Base-by-base conservation (phyloP, 257 asterid species). In the Voacanga thouarsii region DNA sequence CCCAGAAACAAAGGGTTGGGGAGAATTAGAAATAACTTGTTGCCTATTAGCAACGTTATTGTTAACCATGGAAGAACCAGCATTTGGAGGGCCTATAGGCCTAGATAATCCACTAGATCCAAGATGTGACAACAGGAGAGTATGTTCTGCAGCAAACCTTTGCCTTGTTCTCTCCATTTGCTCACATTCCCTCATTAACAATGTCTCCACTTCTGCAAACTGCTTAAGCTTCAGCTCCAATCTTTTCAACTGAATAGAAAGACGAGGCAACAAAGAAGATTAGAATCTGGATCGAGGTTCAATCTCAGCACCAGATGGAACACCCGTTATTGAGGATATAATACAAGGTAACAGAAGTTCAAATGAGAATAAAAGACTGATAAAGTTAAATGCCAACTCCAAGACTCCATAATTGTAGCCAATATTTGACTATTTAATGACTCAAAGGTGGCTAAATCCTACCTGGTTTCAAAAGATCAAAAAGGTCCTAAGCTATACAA, bases 211-310 rank as follows among this genome's bases (percentile, higher is more conserved):
- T 87, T 96, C 99, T 3, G 99, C 97, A 80, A 96, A 92, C 92
- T 96, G 99, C 96, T 96, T 96, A 83, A 96, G 85, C 91, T 93
- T 96, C 82, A 92, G 90, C 92, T 96, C 99, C 78, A 96, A 83
- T 84, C 99, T 90, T 91, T 92, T 96, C 84, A 96, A 82, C 99
- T 96, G 94, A 65, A 74, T 74, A 43, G 60, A 69, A 12, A 69
- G 63, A 11, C 19, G 10, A 75, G 37, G 75, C 66, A 72, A 56
- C 39, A 80, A 37, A 61, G 26, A 43, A 43, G 30, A 0, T 71
- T 39, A 76, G 39, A 23, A 23, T 33, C 53, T 26, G 43, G 33
- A 10, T 21, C 53, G 19, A 67, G 28, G 30, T 67, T 18, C 23
- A 67, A 67, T 67, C 72, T 39, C 50, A 67, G 39, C 44, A 39